Base-by-base conservation (phyloP, 768 basidiomycete genomes). In the Phlebiopsis flavidoalba region DNA sequence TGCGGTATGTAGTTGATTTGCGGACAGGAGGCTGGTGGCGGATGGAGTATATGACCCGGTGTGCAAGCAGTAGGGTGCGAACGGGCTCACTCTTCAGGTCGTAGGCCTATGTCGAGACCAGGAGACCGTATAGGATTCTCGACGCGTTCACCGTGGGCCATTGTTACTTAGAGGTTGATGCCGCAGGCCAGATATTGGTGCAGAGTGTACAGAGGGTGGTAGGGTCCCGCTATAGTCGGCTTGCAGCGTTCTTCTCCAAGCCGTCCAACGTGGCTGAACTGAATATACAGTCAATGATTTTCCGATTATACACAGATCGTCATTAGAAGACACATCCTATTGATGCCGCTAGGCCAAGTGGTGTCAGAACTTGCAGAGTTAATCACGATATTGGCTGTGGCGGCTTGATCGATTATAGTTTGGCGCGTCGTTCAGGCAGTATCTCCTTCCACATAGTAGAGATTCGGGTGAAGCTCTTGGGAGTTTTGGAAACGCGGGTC, bases 111-210 rank as follows among this genome's bases (percentile, higher is more conserved):
- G 58, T 81, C 79, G n/a, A 3, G 71, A 68, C 68, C 76, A 78
- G 35, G 66, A 66, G n/a, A n/a, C n/a, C n/a, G n/a, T 17, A 70
- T 70, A 61, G 76, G 65, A 26, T 68, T 58, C 12, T 72, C 70
- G 21, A 75, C 62, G 17, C 64, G 64, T 62, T 79, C 76, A 12
- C 79, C 79, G 22, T 71, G 70, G 5, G 75, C n/a, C 71, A 59
- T 76, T 76, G 26, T 31, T 31, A 31, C 26, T 31, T 2, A 31
- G n/a, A n/a, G n/a, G n/a, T n/a, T 31, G 67, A 75, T 71, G 59
- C 75, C 75, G 67, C 80, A 76, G n/a, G 57, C 74, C 79, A 1
- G 79, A 79, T 19, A 78, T 66, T n/a, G n/a, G 45, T 81, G 78
- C n/a, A n/a, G 51, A 80, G n/a, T 70, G 57, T 78, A 80, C 24